Percentiles rank a stretch among this genome's conserved stretches.
Evolutionary conservation across 1,284 basidiomycete species (phyloP).

Genomic region (Boletus semigastroideus): DNA sequence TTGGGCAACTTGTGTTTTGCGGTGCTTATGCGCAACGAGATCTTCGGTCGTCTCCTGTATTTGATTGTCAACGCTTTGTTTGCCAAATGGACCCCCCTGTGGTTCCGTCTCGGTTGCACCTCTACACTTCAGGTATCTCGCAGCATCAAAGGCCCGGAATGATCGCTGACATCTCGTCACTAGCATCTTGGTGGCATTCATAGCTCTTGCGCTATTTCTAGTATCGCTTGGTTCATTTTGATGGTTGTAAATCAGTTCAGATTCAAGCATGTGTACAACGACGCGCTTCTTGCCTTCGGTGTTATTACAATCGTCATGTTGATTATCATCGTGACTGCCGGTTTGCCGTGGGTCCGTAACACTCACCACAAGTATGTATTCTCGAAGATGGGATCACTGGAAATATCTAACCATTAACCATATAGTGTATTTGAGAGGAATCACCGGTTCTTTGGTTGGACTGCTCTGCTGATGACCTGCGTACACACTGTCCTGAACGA

Average conservation of each 20-base stretch:
- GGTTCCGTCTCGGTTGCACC: slow-evolving; percentile 67
- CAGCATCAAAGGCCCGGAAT: neutral
- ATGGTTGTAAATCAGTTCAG: slow-evolving; percentile 58
- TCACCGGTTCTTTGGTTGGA: slow-evolving; percentile 77
- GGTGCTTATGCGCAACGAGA: slow-evolving; percentile 56
- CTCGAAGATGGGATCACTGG: neutral
- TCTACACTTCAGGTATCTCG: slow-evolving; percentile 59
- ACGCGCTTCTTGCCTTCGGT: slow-evolving; percentile 57
- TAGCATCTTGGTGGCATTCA: slow-evolving; percentile 78
- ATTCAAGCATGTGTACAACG: slow-evolving; percentile 45
- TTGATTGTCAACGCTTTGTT: slow-evolving; percentile 50
- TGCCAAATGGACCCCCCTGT: slow-evolving; percentile 74
- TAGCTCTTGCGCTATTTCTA: slow-evolving; percentile 70
- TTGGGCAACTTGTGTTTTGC: slow-evolving; percentile 53
- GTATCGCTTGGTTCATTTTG: slow-evolving; percentile 62
- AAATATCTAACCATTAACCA: slow-evolving; percentile 6
- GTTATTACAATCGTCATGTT: slow-evolving; percentile 55
- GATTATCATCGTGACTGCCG: slow-evolving; percentile 51
- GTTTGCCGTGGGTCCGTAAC: slow-evolving; percentile 73
- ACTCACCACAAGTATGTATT: slow-evolving; percentile 69
- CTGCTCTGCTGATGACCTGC: slow-evolving; percentile 62
- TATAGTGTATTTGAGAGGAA: slow-evolving; percentile 68
- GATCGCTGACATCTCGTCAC: slow-evolving; percentile 12
- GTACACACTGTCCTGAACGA: slow-evolving; percentile 65
- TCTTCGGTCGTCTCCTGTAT: slow-evolving; percentile 56